Evolutionary conservation across 108 stramenopile genomes (phyloP).

Genomic region (Nitzschia putrida): DNA sequence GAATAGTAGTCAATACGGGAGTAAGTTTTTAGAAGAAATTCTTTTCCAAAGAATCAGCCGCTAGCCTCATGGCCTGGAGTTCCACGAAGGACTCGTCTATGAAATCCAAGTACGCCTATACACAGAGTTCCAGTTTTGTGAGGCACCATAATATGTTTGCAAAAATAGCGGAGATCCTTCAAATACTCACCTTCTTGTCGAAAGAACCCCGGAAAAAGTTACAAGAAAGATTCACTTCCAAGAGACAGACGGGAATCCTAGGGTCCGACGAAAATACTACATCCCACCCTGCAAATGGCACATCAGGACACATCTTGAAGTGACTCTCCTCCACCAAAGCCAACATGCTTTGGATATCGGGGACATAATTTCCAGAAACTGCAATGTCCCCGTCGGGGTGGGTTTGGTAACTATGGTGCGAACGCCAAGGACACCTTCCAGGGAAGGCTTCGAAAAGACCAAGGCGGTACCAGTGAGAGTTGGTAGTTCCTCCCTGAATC

Average conservation of each 20-base stretch:
- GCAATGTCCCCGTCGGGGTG: conserved; percentile 85
- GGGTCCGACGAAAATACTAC: conserved; percentile 76
- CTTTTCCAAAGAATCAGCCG: conserved; percentile 39
- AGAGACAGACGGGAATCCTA: conserved; percentile 70
- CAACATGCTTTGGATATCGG: conserved; percentile 72
- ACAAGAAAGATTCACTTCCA: conserved; percentile 84
- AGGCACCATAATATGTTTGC: neutral
- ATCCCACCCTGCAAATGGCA: conserved; percentile 86
- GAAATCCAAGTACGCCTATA: conserved; percentile 68
- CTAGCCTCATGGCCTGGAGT: conserved; percentile 55
- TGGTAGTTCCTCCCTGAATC: conserved; percentile 91
- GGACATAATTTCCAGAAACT: conserved; percentile 67
- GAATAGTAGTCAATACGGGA: too few species aligned
- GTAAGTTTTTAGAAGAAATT: conserved; percentile 4
- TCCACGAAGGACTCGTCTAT: conserved; percentile 60
- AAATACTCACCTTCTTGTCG: conserved; percentile 45
- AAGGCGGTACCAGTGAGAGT: conserved; percentile 95
- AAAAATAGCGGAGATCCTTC: conserved; percentile 1
- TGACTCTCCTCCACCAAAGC: conserved; percentile 75
- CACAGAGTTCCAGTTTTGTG: neutral
- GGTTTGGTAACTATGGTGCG: conserved; percentile 55
- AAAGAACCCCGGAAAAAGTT: conserved; percentile 88
- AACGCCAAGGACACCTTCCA: conserved; percentile 72
- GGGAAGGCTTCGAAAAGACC: conserved; percentile 65
- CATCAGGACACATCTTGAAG: conserved; percentile 76